Percentiles rank a stretch among this genome's conserved stretches.
Conservation (phyloP, 192 early-diverging fungal genomes). For the Paraglomus brasilianum region DNA sequence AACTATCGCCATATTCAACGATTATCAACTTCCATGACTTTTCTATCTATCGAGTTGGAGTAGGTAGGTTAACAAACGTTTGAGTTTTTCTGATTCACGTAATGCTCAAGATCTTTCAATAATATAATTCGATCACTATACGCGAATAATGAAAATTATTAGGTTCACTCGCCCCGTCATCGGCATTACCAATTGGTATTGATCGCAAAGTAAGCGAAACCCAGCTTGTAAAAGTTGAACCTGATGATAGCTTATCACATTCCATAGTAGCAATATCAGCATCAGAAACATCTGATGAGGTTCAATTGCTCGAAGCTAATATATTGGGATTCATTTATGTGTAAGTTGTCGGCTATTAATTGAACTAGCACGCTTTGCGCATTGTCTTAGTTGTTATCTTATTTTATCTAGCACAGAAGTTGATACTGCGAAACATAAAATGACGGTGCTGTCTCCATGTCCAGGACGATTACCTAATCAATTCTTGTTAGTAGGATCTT, state of each 20-base stretch:
- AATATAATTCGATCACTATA: neutral
- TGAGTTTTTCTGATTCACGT: neutral
- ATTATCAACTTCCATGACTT: constrained; percentile 79
- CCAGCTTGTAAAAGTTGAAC: constrained; percentile 75
- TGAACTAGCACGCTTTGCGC: neutral
- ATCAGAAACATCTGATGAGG: constrained; percentile 49
- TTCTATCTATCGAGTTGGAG: constrained; percentile 72
- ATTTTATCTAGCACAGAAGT: constrained; percentile 65
- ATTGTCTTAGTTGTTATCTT: too few species aligned
- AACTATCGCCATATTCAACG: constrained; percentile 81
- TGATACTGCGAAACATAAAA: constrained; percentile 74
- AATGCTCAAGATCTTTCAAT: neutral
- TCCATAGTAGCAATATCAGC: constrained; percentile 85
- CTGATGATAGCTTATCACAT: constrained; percentile 77
- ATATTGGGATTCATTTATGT: constrained; percentile 84
- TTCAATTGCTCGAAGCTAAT: constrained; percentile 61
- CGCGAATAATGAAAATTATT: too few species aligned
- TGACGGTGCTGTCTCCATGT: constrained; percentile 84
- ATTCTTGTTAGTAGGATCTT: constrained; percentile 76
- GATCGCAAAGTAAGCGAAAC: constrained; percentile 78
- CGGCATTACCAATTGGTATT: constrained; percentile 87
- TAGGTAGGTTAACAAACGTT: constrained; percentile 42
- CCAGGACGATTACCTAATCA: constrained; percentile 84
- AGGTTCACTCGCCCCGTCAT: constrained; percentile 81
- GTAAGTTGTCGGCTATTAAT: constrained; percentile 49